Evolutionary conservation across 2,329 filamentous ascomycete species (phyloP), one percentile per base, ranked within the genome.

Genomic region (Colletotrichum tropicicola): DNA sequence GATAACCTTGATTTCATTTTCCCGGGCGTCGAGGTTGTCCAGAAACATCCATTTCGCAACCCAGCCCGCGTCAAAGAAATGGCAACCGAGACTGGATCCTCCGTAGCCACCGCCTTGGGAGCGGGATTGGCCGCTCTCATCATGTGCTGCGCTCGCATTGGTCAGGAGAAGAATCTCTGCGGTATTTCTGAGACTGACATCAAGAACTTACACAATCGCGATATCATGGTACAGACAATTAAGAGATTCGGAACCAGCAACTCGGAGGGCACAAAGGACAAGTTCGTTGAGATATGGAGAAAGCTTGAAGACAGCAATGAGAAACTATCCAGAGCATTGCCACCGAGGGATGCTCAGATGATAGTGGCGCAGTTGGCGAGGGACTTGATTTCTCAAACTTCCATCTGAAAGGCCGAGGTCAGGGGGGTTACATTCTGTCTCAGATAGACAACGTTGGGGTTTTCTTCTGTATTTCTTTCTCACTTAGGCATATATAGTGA

Each of bases 101-200:
- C 71, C 2, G 65, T 77, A 0, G 70, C 75, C 1, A 77, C 75
- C 2, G 73, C 76, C 0, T 55, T 77, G 1, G 74, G 72, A 1
- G 68, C 73, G 0, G 75, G 76, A 0, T 59, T 75, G 4, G 75
- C 74, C 3, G 74, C 73, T 1, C 30, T 78, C 48, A 70, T 78
- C 6, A 58, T 78, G 6, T 73, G 73, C 32, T 74, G 72, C 51
- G 69, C 48, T 2, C 48, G 48, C 13, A 52, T 52, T 52, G 48
- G 39, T 25, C 32, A 32, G 19, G 21, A 70, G 45, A 66, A 71
- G 28, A n/a, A n/a, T 15, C 32, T 3, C 12, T 10, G 32, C 2
- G 4, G 10, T 15, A 15, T 3, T 6, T 72, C 0, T 32, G 70
- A 0, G 25, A 69, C 2, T n/a, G n/a, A n/a, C n/a, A n/a, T n/a